Evolutionary conservation across 1,139 yeast species (phyloP).

Genomic region (Diutina rugosa): DNA sequence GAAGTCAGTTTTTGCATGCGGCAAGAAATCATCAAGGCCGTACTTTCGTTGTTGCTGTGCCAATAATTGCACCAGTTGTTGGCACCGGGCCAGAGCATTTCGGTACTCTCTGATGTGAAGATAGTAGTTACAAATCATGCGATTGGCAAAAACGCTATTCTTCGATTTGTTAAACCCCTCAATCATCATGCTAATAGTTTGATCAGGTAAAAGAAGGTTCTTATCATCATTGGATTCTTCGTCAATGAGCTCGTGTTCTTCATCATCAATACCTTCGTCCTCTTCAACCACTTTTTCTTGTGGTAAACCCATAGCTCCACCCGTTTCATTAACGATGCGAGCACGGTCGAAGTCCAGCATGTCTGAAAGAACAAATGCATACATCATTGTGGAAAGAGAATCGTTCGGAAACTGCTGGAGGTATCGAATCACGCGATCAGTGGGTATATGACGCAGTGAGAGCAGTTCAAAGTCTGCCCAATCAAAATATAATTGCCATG

Average conservation of each 20-base stretch:
- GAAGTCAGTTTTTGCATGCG: slow-evolving; percentile 44
- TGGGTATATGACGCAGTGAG: slow-evolving; percentile 26
- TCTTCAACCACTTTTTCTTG: not conserved
- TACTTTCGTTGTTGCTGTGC: slow-evolving; percentile 34
- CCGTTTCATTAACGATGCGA: slow-evolving; percentile 6
- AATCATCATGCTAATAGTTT: slow-evolving; percentile 38
- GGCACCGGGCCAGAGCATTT: slow-evolving; percentile 47
- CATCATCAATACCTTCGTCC: not conserved
- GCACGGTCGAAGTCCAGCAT: slow-evolving; percentile 42
- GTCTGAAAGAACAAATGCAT: slow-evolving; percentile 51
- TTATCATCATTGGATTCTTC: not conserved
- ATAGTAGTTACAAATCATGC: slow-evolving; percentile 53
- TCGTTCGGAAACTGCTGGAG: slow-evolving; percentile 44
- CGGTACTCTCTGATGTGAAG: slow-evolving; percentile 52
- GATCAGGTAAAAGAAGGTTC: slow-evolving; percentile 27
- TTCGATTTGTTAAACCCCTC: slow-evolving; percentile 38
- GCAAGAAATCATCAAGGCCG: slow-evolving; percentile 27
- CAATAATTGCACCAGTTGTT: slow-evolving; percentile 45
- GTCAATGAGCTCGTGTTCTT: not conserved
- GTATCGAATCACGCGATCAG: slow-evolving; percentile 33
- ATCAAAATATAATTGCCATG: slow-evolving; percentile 72
- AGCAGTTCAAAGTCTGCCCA: slow-evolving; percentile 52
- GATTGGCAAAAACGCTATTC: slow-evolving; percentile 45
- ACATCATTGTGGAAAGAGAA: slow-evolving; percentile 52
- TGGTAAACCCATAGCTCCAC: not conserved